Conservation (phyloP, 257 asterid genomes). For the Jacaranda copaia region DNA sequence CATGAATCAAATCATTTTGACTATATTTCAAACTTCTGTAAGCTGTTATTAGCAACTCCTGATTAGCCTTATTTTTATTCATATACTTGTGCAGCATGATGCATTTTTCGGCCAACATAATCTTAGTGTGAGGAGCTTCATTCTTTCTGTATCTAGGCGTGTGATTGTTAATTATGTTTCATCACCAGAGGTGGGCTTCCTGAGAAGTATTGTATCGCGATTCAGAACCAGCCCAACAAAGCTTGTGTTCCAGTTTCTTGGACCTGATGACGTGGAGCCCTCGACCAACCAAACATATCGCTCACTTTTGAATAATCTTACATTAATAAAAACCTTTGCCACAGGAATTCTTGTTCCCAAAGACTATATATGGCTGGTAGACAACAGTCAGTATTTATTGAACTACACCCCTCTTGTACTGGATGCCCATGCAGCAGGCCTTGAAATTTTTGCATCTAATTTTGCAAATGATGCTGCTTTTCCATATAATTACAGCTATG, state of each 20-base stretch:
- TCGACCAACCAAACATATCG: slow-evolving; percentile 77
- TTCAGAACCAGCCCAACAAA: slow-evolving; percentile 59
- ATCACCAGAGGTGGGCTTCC: slow-evolving; percentile 88
- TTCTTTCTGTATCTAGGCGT: slow-evolving; percentile 61
- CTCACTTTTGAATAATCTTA: slow-evolving; percentile 70
- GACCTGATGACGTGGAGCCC: slow-evolving; percentile 59
- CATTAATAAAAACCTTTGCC: slow-evolving; percentile 75
- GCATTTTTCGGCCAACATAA: slow-evolving; percentile 77
- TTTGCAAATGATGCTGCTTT: slow-evolving; percentile 61
- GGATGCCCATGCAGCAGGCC: slow-evolving; percentile 80
- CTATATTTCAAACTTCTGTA: neutral
- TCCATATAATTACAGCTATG: slow-evolving; percentile 74
- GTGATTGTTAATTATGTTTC: slow-evolving; percentile 65
- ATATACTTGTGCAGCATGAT: slow-evolving; percentile 62
- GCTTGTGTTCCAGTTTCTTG: slow-evolving; percentile 74
- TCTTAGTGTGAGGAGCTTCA: slow-evolving; percentile 73
- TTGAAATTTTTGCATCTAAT: slow-evolving; percentile 73
- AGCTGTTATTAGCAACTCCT: slow-evolving; percentile 18
- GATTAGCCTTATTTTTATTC: slow-evolving; percentile 28
- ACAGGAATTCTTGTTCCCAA: slow-evolving; percentile 89
- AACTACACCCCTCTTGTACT: slow-evolving; percentile 60
- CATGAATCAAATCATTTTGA: neutral
- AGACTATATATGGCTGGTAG: slow-evolving; percentile 67
- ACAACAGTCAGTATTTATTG: slow-evolving; percentile 51
- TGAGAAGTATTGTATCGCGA: slow-evolving; percentile 62